Evolutionary conservation across 2,329 filamentous ascomycete species (phyloP).

Genomic region (Colletotrichum gigasporum): DNA sequence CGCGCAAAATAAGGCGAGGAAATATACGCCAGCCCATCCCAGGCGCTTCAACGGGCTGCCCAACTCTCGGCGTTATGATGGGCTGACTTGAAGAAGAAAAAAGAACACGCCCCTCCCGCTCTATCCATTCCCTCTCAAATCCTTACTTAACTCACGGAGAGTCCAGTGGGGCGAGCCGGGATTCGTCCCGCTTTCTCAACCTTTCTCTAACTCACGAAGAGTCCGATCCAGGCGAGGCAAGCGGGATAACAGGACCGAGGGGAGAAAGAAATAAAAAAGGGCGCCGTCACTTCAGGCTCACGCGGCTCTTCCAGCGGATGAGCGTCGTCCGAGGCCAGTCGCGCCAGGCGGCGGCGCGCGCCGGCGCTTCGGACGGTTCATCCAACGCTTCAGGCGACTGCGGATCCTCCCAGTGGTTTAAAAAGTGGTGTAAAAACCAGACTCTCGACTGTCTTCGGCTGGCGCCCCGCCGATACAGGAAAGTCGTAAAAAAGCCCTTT

Average conservation of each 20-base stretch:
- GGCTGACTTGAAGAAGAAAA: conserved; percentile 35
- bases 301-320: conserved; percentile 34
- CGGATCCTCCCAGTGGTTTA: conserved; percentile 19
- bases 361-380: conserved; percentile 36
- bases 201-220: conserved; percentile 22
- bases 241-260: not conserved
- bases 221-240: conserved; percentile 22
- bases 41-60: conserved; percentile 40
- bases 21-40: conserved; percentile 16
- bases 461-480: conserved; percentile 20
- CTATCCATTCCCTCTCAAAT: conserved; percentile 13
- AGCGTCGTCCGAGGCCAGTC: conserved; percentile 23
- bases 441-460: conserved; percentile 19
- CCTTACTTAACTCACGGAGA: conserved; percentile 19
- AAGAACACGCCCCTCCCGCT: not conserved
- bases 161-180: conserved; percentile 16
- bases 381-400: conserved; percentile 34
- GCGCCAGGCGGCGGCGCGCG: conserved; percentile 1
- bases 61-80: conserved; percentile 47
- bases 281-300: conserved; percentile 34
- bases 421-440: conserved; percentile 2
- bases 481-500: not conserved
- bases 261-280: not conserved
- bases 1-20: not conserved
- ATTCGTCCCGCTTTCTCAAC: conserved; percentile 19